phyloP scores from a whole-genome alignment of 345 rosid genomes.

The Arabis alpina region DNA sequence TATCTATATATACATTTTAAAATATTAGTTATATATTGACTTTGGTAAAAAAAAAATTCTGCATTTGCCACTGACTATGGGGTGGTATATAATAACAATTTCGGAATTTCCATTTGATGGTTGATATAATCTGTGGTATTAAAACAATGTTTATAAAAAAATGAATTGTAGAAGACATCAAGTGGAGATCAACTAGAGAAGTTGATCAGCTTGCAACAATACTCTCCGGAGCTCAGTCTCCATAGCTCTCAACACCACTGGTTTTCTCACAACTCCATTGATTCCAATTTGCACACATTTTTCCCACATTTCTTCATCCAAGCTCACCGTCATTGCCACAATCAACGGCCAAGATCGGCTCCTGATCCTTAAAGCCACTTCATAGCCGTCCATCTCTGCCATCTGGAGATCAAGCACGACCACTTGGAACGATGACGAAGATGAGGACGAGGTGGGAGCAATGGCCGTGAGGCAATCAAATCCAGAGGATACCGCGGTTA shows the following conservation, averaged over 20 bases:
- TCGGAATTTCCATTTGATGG: slow-evolving; percentile 7
- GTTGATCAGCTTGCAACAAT: slow-evolving; percentile 58
- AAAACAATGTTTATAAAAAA: slow-evolving; percentile 25
- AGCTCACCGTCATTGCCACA: slow-evolving; percentile 62
- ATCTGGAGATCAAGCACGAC: slow-evolving; percentile 81
- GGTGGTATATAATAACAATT: slow-evolving; percentile 18
- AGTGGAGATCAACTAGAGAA: slow-evolving; percentile 38
- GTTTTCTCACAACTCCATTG: slow-evolving; percentile 81
- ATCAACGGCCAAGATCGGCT: slow-evolving; percentile 75
- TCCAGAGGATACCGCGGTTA: slow-evolving; percentile 71
- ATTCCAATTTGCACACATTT: slow-evolving; percentile 73
- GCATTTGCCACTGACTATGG: too few species aligned
- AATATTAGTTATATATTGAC: too few species aligned
- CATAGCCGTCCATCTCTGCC: slow-evolving; percentile 78
- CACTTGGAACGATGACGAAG: slow-evolving; percentile 49
- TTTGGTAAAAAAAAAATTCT: too few species aligned
- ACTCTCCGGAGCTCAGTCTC: slow-evolving; percentile 75
- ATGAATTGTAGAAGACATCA: slow-evolving; percentile 12
- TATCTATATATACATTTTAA: too few species aligned
- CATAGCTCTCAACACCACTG: slow-evolving; percentile 64
- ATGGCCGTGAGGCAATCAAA: slow-evolving; percentile 68
- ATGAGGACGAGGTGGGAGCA: slow-evolving; percentile 51
- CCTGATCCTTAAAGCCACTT: slow-evolving; percentile 76
- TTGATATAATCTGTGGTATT: slow-evolving; percentile 27
- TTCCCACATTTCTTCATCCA: slow-evolving; percentile 64